These are phyloP conservation scores for Diaporthe longicolla DNA, from an alignment of 2,329 filamentous ascomycete genomes.

Conservation along the genomic window DNA sequence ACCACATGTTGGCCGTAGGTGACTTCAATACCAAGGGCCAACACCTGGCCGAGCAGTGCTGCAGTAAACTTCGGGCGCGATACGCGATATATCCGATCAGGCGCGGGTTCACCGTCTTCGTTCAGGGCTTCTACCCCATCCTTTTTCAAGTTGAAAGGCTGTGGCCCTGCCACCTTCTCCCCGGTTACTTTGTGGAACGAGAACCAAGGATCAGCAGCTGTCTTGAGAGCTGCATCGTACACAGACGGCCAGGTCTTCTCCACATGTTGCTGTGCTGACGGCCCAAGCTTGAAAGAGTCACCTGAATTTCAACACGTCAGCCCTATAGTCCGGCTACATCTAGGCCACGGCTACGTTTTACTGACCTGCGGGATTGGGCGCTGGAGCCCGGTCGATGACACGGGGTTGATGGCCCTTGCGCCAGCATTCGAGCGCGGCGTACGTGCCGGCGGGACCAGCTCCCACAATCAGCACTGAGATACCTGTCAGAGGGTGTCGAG, in stretches of 20 bases:
- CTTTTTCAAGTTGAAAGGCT: slow-evolving; percentile 41
- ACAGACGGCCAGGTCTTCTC: slow-evolving; percentile 43
- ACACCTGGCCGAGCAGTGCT: slow-evolving; percentile 44
- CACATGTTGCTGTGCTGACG: slow-evolving; percentile 42
- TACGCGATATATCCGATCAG: background rate
- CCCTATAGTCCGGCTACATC: accelerated
- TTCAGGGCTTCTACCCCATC: background rate
- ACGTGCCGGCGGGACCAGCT: slow-evolving; percentile 39
- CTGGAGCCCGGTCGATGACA: slow-evolving; percentile 32
- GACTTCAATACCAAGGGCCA: slow-evolving; percentile 43
- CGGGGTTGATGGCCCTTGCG: slow-evolving; percentile 42
- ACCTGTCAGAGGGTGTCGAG: slow-evolving; percentile 33
- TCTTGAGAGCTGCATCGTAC: slow-evolving; percentile 20
- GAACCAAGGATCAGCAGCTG: slow-evolving; percentile 42
- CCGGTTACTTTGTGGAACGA: slow-evolving; percentile 46
- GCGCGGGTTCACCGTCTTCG: slow-evolving; percentile 27
- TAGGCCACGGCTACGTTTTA: background rate
- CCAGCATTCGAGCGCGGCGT: slow-evolving; percentile 42
- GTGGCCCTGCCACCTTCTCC: slow-evolving; percentile 43
- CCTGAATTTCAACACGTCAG: slow-evolving; percentile 38
- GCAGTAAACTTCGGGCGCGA: slow-evolving; percentile 44
- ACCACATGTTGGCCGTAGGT: slow-evolving; percentile 43
- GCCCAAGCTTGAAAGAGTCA: slow-evolving; percentile 46
- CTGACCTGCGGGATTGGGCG: slow-evolving; percentile 33
- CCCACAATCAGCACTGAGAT: slow-evolving; percentile 40